Evolutionary conservation across 2,329 filamentous ascomycete genomes (phyloP).

Genomic region (Apiospora pterosperma): DNA sequence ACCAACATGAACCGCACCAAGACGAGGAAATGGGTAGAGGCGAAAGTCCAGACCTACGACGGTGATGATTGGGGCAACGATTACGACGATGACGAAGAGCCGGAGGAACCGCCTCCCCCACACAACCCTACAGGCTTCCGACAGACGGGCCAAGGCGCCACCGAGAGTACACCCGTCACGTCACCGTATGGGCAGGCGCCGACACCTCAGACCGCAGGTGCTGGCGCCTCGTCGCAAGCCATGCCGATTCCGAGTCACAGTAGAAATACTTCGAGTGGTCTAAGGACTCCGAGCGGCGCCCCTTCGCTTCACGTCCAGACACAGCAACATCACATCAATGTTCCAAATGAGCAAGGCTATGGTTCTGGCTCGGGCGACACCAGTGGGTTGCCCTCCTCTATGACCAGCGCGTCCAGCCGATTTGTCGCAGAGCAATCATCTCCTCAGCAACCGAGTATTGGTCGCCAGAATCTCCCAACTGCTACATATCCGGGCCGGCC

Average conservation of each 20-base stretch:
- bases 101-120: constrained; percentile 44
- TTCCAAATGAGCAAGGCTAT: not conserved
- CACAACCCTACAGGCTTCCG: constrained; percentile 38
- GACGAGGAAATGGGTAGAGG: constrained; percentile 93
- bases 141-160: constrained; percentile 33
- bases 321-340: constrained; percentile 4
- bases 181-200: constrained; percentile 18
- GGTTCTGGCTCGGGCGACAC: not conserved
- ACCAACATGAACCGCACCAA: constrained; percentile 85
- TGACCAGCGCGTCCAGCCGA: not conserved
- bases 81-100: constrained; percentile 59
- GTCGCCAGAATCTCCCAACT: not conserved
- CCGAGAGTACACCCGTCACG: constrained; percentile 12
- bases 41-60: constrained; percentile 81
- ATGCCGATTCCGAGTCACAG: constrained; percentile 11
- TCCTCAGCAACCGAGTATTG: not conserved
- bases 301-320: constrained; percentile 29
- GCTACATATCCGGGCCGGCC: not conserved
- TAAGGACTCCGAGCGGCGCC: constrained; percentile 23
- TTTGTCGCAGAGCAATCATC: not conserved
- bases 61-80: constrained; percentile 90
- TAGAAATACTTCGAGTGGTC: constrained; percentile 14
- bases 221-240: constrained; percentile 23
- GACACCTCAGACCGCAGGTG: constrained; percentile 10
- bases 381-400: not conserved